Conservation (phyloP, 768 basidiomycete species). For the Termitomyces sp. region DNA sequence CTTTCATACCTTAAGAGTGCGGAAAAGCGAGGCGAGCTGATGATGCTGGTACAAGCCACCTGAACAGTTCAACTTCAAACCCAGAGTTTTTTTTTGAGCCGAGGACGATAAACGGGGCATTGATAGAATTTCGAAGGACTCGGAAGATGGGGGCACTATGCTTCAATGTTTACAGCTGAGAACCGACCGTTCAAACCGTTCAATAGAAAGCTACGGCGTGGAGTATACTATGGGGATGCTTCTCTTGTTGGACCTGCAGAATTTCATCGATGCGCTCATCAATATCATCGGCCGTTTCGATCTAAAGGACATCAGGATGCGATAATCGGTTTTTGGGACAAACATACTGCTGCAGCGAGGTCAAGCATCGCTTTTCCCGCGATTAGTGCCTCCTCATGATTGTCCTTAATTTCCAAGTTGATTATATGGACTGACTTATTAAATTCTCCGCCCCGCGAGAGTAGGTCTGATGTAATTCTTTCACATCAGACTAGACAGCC, state of each 20-base stretch:
- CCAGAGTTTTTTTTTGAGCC: neutral
- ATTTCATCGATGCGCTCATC: slow-evolving; percentile 91
- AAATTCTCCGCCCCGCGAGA: slow-evolving; percentile 83
- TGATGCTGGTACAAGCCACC: too few species aligned
- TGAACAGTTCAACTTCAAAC: too few species aligned
- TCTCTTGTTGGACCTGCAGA: slow-evolving; percentile 78
- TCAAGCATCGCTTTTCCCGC: slow-evolving; percentile 95
- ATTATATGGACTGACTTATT: slow-evolving; percentile 94
- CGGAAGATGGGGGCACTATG: neutral
- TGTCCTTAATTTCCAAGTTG: slow-evolving; percentile 98
- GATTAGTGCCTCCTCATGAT: slow-evolving; percentile 95
- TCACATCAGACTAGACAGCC: neutral
- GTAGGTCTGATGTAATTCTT: slow-evolving; percentile 56
- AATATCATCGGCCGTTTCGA: slow-evolving; percentile 80
- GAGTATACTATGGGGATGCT: slow-evolving; percentile 86
- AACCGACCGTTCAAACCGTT: slow-evolving; percentile 6
- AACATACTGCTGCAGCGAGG: slow-evolving; percentile 79
- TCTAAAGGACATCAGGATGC: slow-evolving; percentile 40
- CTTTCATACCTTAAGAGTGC: too few species aligned
- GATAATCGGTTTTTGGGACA: slow-evolving; percentile 1
- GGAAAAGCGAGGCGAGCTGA: too few species aligned
- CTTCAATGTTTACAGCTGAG: neutral
- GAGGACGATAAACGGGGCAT: neutral
- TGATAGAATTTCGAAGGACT: neutral
- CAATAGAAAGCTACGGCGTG: slow-evolving; percentile 93